Percentiles rank a stretch among this genome's conserved stretches.
These are phyloP conservation scores for Verticillium klebahnii DNA, from an alignment of 2,329 filamentous ascomycete genomes.

Conservation along the genomic window DNA sequence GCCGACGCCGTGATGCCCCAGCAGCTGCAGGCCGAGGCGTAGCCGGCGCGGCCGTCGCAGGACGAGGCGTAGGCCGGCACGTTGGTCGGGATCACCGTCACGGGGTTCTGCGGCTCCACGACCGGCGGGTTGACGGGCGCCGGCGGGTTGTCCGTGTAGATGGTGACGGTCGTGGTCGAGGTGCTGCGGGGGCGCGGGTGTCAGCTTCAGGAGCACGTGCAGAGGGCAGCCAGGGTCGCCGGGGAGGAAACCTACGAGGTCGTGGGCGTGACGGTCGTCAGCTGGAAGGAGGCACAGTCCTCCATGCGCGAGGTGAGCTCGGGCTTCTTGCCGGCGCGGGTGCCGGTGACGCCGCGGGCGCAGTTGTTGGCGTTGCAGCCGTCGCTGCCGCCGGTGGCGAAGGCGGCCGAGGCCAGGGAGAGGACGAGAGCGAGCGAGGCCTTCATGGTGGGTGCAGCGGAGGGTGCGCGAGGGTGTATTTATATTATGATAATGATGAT, in stretches of 20 bases:
- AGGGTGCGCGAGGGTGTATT: neutral
- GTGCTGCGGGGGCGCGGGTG: constrained; percentile 1
- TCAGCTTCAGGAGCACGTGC: too few species aligned
- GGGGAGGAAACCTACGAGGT: neutral
- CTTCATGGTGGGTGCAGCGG: constrained; percentile 28
- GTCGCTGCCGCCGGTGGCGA: constrained; percentile 24
- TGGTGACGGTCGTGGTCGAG: constrained; percentile 1
- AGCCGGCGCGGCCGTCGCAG: constrained; percentile 25
- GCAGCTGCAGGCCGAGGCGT: constrained; percentile 38
- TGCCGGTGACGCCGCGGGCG: constrained; percentile 8
- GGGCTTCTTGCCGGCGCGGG: neutral
- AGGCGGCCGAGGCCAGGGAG: constrained; percentile 26
- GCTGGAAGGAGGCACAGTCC: constrained; percentile 7
- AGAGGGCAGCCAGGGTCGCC: neutral
- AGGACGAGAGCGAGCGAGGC: constrained; percentile 22
- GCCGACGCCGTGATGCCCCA: constrained; percentile 33
- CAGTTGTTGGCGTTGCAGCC: constrained; percentile 9
- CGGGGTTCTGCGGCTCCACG: neutral
- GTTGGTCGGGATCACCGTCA: constrained; percentile 18
- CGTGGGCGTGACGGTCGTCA: constrained; percentile 2
- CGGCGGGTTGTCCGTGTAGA: neutral
- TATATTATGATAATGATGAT: neutral
- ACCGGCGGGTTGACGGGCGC: neutral
- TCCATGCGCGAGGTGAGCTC: neutral
- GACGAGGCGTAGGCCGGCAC: constrained; percentile 34